Evolutionary conservation across 257 asterid species (phyloP), one percentile per base, ranked within the genome.

Genomic region (Henckelia pumila): DNA sequence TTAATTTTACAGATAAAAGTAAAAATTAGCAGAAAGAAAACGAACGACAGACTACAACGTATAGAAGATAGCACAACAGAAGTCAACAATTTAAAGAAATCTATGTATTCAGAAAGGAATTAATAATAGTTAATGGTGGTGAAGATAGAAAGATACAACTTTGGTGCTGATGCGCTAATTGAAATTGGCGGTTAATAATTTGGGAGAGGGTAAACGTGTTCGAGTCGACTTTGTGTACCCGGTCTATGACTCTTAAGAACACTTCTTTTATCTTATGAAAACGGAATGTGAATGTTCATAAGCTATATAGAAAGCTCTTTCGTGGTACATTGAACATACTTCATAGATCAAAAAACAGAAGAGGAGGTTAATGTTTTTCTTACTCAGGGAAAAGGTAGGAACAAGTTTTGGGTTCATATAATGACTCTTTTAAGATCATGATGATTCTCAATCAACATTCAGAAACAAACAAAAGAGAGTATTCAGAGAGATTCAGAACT

Each of bases 391-490:
- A 32, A 72, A 19, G 22, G 11, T 17, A 11, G 16, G 33, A 64
- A 21, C 56, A 23, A 33, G 28, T 50, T 64, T 23, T 14, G 22
- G 71, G 30, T 65, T 37, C 59, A 32, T 64, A 29, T 9, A n/a
- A 50, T 50, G 35, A 24, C 55, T 5, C 29, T 58, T 33, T 17
- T 16, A 17, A 33, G 29, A 63, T 57, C 61, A 28, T 64, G 26
- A 47, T 32, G 49, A 11, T 1, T 11, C 4, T 37, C 3, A 24
- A 69, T 67, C 37, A 37, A 68, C 10, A 44, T 61, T 68, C 29
- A 37, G 17, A 64, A 70, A 55, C 65, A 64, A 70, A 64, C 63
- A 37, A 11, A 50, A 24, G 20, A 59, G 53, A 59, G 61, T 19
- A 21, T 62, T 33, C 63, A 24, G 17, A 58, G 63, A 58, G 25